Base-by-base conservation (phyloP, 192 early-diverging fungal species). In the Gaertneriomyces sp. region DNA sequence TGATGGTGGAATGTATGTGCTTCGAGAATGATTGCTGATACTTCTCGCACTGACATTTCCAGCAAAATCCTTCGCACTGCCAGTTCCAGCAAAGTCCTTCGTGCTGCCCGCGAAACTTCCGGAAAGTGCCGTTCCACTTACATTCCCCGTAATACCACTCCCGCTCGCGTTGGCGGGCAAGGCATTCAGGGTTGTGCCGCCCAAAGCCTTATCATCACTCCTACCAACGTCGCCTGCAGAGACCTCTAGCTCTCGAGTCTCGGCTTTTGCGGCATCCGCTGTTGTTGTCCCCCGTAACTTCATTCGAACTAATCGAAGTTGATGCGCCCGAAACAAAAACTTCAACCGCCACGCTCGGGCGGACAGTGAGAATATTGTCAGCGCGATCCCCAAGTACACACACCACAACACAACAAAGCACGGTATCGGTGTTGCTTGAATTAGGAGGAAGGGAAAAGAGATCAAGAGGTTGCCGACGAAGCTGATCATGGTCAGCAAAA, bases 351-450 rank as follows among this genome's bases (percentile, higher is more conserved):
- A 61, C 3, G 64, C 70, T 5, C 70, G 70, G 6, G 63, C 58
- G 9, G 63, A 43, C 25, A 72, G 40, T 8, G 70, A 72, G 55
- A 72, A 72, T n/a, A 72, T 33, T 11, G 51, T 60, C 5, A 66
- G 60, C 6, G 64, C 16, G 44, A 60, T 51, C 38, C 70, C 70
- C n/a, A 72, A 25, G 45, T 72, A 66, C 5, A 60, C 16, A 7
- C 25, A 38, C 16, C 46, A 53, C 0, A 72, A 33, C 42, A 72
- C 53, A 6, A 72, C 10, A 19, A 58, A 60, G 51, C 70, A 72
- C 4, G 70, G 70, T 12, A 69, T 53, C 0, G 14, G 7, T 52
- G 45, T 61, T 6, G 59, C 20, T 69, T 69, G 67, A n/a, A 62
- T 20, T 4, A 55, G 10, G 38, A 71, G 50, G 56, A 64, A 58